A percentile compares a stretch with the other conserved stretches of the same genome.
Conservation (phyloP, 1,284 basidiomycete genomes). For the Tilletia indica region DNA sequence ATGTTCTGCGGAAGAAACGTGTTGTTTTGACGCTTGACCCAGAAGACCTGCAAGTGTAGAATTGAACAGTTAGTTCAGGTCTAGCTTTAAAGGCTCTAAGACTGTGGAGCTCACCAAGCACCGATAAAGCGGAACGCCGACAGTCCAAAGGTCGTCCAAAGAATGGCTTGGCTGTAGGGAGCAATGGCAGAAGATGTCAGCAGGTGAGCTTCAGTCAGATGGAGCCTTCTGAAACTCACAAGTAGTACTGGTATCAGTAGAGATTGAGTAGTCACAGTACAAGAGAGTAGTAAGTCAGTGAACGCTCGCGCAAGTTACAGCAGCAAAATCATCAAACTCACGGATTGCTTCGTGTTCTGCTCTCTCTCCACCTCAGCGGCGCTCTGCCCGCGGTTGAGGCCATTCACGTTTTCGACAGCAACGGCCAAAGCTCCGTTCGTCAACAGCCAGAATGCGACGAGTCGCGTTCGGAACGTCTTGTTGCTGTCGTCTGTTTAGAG, state of each 20-base stretch:
- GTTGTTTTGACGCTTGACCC: slow-evolving; percentile 45
- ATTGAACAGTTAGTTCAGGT: background rate
- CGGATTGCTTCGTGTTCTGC: slow-evolving; percentile 44
- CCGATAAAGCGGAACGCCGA: slow-evolving; percentile 71
- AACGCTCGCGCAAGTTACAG: background rate
- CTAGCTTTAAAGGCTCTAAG: background rate
- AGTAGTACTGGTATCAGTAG: background rate
- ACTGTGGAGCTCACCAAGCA: slow-evolving; percentile 24
- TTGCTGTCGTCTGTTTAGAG: slow-evolving; percentile 51
- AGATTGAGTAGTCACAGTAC: background rate
- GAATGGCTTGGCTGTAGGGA: slow-evolving; percentile 64
- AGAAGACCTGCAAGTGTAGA: slow-evolving; percentile 31
- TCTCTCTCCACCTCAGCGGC: slow-evolving; percentile 60
- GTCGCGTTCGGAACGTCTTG: slow-evolving; percentile 55
- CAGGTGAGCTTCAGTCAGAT: background rate
- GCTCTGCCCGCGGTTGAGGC: slow-evolving; percentile 61
- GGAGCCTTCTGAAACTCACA: background rate
- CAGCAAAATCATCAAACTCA: slow-evolving; percentile 62
- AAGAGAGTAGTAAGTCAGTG: background rate
- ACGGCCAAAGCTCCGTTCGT: slow-evolving; percentile 65
- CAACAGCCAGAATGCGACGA: slow-evolving; percentile 56
- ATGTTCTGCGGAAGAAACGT: slow-evolving; percentile 48
- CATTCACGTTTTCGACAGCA: slow-evolving; percentile 79
- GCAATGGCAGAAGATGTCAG: background rate
- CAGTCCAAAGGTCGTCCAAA: slow-evolving; percentile 85